Base-by-base conservation (phyloP, 106 monocot genomes). In the Hemerocallis citrina region DNA sequence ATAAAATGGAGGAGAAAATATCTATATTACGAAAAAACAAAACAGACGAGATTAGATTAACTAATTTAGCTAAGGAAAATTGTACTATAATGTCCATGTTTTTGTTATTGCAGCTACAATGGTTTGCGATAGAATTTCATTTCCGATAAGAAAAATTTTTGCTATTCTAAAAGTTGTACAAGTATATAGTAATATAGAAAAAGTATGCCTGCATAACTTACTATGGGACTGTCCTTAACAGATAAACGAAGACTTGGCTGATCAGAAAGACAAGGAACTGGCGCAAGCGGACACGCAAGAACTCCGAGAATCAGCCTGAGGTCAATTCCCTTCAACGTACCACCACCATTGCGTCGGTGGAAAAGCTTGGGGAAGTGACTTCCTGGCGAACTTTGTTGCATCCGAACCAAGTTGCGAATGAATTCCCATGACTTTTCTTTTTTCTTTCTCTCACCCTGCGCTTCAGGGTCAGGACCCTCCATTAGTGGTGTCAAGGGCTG, bases 221-320 rank as follows among this genome's bases (percentile, higher is more conserved):
- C 85, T 1, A 72, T 73, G 11, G 75, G 70, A 31, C 10, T 44
- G 39, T 74, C 57, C 48, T 67, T 73, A 28, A 74, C 4, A 32
- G 65, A 55, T 41, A 75, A 55, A 17, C 3, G 31, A 10, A 49
- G 61, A 19, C 19, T 24, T 5, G 58, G 52, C 12, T 60, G 64
- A 1, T 32, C 22, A 6, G 17, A 29, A 2, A 65, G 32, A n/a
- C 68, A 20, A 0, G 84, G 52, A 9, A 85, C 61, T 1, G 84
- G 84, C 1, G 84, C 75, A 20, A 85, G 75, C 3, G 84, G 84
- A 25, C 79, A 85, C 6, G 76, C 76, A 7, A 79, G 57, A 50
- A 85, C 73, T 3, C 84, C 79, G 14, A 85, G 75, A 21, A 72
- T 48, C 3, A 85, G 63, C 62, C 60, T 76, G 16, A 79, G 24